Percentiles rank a stretch among this genome's conserved stretches.
These are phyloP conservation scores for Huntiella moniliformis DNA, from an alignment of 2,329 filamentous ascomycete genomes.

Conservation along the genomic window DNA sequence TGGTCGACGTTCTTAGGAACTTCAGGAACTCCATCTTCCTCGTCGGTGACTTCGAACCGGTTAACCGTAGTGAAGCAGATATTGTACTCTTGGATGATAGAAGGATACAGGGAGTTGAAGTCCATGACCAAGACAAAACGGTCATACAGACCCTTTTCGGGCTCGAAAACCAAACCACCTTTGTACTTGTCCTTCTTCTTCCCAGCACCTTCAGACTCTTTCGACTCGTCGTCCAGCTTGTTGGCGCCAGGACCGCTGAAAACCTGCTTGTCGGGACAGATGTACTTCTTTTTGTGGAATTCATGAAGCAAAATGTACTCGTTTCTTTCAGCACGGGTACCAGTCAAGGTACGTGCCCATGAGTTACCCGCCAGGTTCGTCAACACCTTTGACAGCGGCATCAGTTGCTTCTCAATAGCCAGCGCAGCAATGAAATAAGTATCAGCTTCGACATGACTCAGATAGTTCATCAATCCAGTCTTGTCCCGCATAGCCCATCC, in stretches of 20 bases:
- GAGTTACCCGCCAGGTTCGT: slow-evolving; percentile 96
- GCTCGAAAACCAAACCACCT: slow-evolving; percentile 94
- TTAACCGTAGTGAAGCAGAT: slow-evolving; percentile 99
- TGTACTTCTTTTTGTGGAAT: slow-evolving; percentile 92
- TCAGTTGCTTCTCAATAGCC: slow-evolving; percentile 72
- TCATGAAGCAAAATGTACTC: slow-evolving; percentile 98
- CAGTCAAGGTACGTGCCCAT: slow-evolving; percentile 88
- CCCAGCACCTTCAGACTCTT: slow-evolving; percentile 48
- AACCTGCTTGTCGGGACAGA: slow-evolving; percentile 85
- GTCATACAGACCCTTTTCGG: slow-evolving; percentile 92
- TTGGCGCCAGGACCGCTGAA: slow-evolving; percentile 37
- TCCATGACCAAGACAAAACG: slow-evolving; percentile 99
- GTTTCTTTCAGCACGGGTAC: slow-evolving; percentile 90
- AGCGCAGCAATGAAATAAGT: slow-evolving; percentile 91
- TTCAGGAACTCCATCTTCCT: slow-evolving; percentile 77
- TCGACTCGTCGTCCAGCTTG: slow-evolving; percentile 7
- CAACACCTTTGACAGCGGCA: slow-evolving; percentile 82
- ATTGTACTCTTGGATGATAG: slow-evolving; percentile 98
- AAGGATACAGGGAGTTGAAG: slow-evolving; percentile 97
- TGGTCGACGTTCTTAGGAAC: slow-evolving; percentile 61
- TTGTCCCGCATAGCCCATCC: slow-evolving; percentile 63
- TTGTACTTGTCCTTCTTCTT: slow-evolving; percentile 99
- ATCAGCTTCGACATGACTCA: slow-evolving; percentile 85
- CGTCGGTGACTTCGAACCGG: slow-evolving; percentile 47
- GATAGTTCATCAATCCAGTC: slow-evolving; percentile 77